Evolutionary conservation across 805 yeast genomes (phyloP), one percentile per base, ranked within the genome.

Genomic region (Starmerella stigmatis): DNA sequence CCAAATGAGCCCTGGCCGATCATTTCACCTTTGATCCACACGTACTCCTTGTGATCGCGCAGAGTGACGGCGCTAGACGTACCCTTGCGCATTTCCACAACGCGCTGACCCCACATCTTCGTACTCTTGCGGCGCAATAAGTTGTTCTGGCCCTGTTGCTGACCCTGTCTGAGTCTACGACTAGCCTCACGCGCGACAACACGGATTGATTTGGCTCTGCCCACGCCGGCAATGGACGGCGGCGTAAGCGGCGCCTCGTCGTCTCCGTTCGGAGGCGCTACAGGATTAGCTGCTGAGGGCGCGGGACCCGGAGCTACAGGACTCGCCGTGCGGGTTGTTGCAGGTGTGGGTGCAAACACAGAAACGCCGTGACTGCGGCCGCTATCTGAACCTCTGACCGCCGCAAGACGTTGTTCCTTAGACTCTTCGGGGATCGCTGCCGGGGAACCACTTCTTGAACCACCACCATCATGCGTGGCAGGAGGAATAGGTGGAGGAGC

Each of bases 1-100:
- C 98, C 99, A 68, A 88, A 92, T 1, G 96, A 88, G 0, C 99
- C 99, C 47, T 85, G 77, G 0, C 99, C 99, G 47, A 92, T 86
- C 51, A 92, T 69, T 58, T 88, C 96, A 71, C 99, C 99, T 60
- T 86, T 86, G 41, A 94, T 81, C 99, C 99, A 92, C 0, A 94
- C 94, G 66, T 86, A 89, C 63, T 88, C 94, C 44, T 72, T 73
- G 27, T 74, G 74, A 57, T 74, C 80, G 44, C 76, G 72, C 43
- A 83, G 63, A 52, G 77, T 77, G 55, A 80, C 79, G 21, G 81
- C 77, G 35, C 32, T 47, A n/a, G 49, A 43, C 43, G 79, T 74
- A 10, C 83, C 80, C 48, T 72, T 70, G 31, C 74, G 74, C 49
- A 73, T 70, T 64, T 92, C 98, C 26, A 86, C 80, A 13, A 86